Conservation (phyloP, 306 rosid genomes). For the Albizia julibrissin region DNA sequence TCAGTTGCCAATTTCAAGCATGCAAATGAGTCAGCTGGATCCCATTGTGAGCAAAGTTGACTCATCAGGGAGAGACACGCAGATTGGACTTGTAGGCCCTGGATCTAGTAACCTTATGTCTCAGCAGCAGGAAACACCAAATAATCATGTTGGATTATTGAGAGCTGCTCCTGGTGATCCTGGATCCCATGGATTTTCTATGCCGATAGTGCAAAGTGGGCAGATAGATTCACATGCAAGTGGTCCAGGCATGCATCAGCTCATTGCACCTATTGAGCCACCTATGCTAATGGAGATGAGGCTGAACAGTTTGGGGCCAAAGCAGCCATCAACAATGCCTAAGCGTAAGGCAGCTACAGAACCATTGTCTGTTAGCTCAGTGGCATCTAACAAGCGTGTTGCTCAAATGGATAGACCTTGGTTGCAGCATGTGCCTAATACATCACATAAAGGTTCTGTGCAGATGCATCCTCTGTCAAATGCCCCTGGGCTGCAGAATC, state of each 20-base stretch:
- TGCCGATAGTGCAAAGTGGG: slow-evolving; percentile 44
- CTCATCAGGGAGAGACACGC: slow-evolving; percentile 55
- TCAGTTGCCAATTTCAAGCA: slow-evolving; percentile 43
- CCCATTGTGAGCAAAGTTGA: slow-evolving; percentile 52
- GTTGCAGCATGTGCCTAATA: slow-evolving; percentile 63
- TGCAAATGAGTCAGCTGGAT: slow-evolving; percentile 67
- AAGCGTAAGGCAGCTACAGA: slow-evolving; percentile 77
- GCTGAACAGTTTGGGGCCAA: slow-evolving; percentile 37
- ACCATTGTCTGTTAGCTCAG: slow-evolving; percentile 32
- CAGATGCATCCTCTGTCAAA: slow-evolving; percentile 47
- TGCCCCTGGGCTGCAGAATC: slow-evolving; percentile 43
- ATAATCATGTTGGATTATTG: slow-evolving; percentile 43
- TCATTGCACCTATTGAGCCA: slow-evolving; percentile 38
- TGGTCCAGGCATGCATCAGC: slow-evolving; percentile 40
- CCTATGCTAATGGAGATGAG: slow-evolving; percentile 44
- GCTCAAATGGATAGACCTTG: slow-evolving; percentile 70
- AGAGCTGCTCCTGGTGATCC: slow-evolving; percentile 43
- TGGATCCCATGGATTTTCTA: slow-evolving; percentile 44
- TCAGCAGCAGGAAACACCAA: slow-evolving; percentile 43
- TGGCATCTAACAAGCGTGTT: slow-evolving; percentile 54
- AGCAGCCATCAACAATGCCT: slow-evolving; percentile 45
- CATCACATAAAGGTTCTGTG: slow-evolving; percentile 40
- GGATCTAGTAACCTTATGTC: slow-evolving; percentile 44
- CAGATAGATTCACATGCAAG: slow-evolving; percentile 37
- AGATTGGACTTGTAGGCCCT: slow-evolving; percentile 52